These are phyloP conservation scores for Amanita polypyramis DNA, from an alignment of 768 basidiomycete species.

Conservation along the genomic window DNA sequence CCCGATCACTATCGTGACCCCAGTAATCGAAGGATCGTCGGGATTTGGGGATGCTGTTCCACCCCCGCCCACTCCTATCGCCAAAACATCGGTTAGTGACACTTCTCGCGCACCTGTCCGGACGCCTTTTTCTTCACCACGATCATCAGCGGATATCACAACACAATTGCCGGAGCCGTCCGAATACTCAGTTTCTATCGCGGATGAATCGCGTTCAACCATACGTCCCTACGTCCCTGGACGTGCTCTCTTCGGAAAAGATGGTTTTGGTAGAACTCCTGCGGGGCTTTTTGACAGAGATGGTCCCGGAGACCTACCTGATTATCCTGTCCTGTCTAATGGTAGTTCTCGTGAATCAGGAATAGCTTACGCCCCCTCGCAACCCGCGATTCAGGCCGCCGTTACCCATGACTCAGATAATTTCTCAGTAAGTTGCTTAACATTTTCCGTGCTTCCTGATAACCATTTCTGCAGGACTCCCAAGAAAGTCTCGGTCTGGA, in stretches of 20 bases:
- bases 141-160: not conserved
- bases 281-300: not conserved
- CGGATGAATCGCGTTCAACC: not conserved
- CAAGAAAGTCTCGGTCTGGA: slow-evolving; percentile 1
- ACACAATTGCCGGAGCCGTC: not conserved
- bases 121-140: not conserved
- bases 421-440: not conserved
- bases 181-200: not conserved
- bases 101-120: not conserved
- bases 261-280: not conserved
- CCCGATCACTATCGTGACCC: not conserved
- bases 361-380: not conserved
- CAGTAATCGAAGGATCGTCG: not conserved
- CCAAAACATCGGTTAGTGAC: not conserved
- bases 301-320: not conserved
- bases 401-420: not conserved
- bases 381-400: not conserved
- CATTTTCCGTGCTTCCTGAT: not conserved
- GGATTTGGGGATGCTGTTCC: not conserved
- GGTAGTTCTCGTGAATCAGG: not conserved
- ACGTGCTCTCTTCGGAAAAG: not conserved
- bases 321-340: not conserved
- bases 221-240: slow-evolving; percentile 3
- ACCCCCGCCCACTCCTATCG: not conserved
- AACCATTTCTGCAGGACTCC: not conserved